A percentile compares a stretch with the other conserved stretches of the same genome.
These are phyloP conservation scores for Sarocladium kiliense DNA, from an alignment of 2,329 filamentous ascomycete genomes.

Conservation along the genomic window DNA sequence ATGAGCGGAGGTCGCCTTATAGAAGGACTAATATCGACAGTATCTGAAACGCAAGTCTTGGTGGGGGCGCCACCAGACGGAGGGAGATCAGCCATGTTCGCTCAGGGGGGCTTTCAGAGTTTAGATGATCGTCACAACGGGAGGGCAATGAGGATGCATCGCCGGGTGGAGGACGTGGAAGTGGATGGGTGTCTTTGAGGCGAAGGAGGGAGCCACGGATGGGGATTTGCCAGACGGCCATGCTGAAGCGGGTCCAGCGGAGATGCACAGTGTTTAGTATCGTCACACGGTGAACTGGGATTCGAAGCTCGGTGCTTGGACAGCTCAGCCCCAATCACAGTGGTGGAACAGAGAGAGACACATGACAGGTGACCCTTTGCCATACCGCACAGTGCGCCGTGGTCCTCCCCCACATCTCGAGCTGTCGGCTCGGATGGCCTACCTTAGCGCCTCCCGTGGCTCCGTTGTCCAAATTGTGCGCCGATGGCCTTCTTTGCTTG, in stretches of 20 bases:
- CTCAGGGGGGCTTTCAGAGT: not conserved
- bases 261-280: not conserved
- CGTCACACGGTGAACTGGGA: not conserved
- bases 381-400: not conserved
- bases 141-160: not conserved
- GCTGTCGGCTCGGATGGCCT: slow-evolving; percentile 3
- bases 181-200: not conserved
- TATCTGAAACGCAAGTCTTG: slow-evolving; percentile 1
- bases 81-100: not conserved
- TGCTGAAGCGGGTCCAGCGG: not conserved
- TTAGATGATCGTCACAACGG: slow-evolving; percentile 2
- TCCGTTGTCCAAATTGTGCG: not conserved
- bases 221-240: slow-evolving; percentile 5
- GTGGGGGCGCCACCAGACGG: not conserved
- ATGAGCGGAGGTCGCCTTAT: not conserved
- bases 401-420: not conserved
- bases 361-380: not conserved
- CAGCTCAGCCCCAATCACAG: not conserved
- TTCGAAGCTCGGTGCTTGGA: not conserved
- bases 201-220: not conserved
- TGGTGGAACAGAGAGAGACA: not conserved
- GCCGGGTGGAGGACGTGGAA: not conserved
- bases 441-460: not conserved
- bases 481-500: not conserved
- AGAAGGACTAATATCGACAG: slow-evolving; percentile 1